A percentile compares a stretch with the other conserved stretches of the same genome.
phyloP scores from a whole-genome alignment of 768 basidiomycete genomes.

The Candolleomyces eurysporus region DNA sequence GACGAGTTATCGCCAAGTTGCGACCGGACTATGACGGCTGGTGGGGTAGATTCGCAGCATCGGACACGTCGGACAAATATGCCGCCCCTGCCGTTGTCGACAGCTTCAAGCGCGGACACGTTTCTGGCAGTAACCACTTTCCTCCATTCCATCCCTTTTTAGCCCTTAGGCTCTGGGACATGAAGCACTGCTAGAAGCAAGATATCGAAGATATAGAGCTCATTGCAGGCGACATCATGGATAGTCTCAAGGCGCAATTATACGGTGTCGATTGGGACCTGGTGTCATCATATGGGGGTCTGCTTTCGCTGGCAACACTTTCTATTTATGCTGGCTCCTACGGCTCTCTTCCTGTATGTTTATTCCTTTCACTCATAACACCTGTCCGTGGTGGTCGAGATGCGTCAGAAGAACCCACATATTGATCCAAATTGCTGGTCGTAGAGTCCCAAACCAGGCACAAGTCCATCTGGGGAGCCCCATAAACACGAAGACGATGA shows the following conservation, averaged over 20 bases:
- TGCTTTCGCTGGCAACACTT: conserved; percentile 60
- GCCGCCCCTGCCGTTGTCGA: not conserved
- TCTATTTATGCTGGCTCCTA: conserved; percentile 72
- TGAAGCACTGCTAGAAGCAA: not conserved
- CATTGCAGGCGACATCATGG: not conserved
- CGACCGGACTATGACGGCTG: too few species aligned
- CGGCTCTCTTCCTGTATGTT: conserved; percentile 64
- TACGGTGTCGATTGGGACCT: conserved; percentile 51
- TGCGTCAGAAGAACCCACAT: not conserved
- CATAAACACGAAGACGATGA: conserved; percentile 33
- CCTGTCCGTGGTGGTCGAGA: too few species aligned
- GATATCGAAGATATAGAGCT: too few species aligned
- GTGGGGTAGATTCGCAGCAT: not conserved
- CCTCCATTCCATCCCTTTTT: not conserved
- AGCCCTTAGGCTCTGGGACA: not conserved
- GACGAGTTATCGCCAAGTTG: conserved; percentile 1
- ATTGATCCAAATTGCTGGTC: conserved; percentile 2
- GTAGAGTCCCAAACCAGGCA: conserved; percentile 23
- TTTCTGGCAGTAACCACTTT: not conserved
- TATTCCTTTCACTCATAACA: not conserved
- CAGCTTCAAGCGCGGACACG: not conserved
- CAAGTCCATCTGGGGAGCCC: conserved; percentile 1
- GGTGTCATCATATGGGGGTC: conserved; percentile 65
- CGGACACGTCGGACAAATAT: not conserved
- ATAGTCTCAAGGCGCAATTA: not conserved